Evolutionary conservation across 2,329 filamentous ascomycete genomes (phyloP), one percentile per base, ranked within the genome.

Genomic region (Pseudocercospora eumusae): DNA sequence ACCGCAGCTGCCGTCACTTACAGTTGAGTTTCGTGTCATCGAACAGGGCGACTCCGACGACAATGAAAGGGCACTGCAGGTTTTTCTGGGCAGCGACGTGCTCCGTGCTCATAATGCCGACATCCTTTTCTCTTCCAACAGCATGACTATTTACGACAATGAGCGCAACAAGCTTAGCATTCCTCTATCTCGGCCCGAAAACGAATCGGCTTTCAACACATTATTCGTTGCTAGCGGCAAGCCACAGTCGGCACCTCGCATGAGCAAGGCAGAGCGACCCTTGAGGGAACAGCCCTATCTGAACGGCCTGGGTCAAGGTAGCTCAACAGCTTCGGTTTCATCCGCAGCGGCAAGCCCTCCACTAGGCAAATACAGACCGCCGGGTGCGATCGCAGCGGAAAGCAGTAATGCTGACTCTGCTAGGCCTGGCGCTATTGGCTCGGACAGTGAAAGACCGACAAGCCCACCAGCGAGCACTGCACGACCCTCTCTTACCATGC

Each of bases 131-230:
- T 98, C 95, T 0, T 91, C 93, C 67, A 96, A 96, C 72, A 89
- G 89, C 66, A 86, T 99, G 81, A 89, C 90, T 0, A 81, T 98
- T 27, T 93, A 92, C 68, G 91, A 96, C 69, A 90, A 92, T 72
- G 91, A 96, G 62, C 85, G 89, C 50, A 92, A 90, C 74, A 95
- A 93, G 71, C 81, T 98, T 11, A 92, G 91, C 15, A 88, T 99
- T 33, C 95, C 95, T 1, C 89, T 99, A 68, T 92, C 96, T 44
- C 87, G 95, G 27, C 95, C 95, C 0, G 95, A 98, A 75, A 89
- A 96, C 70, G 92, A 96, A 60, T 82, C 81, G 3, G 78, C 86
- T 0, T 98, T 96, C 79, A 95, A 90, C 70, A 85, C 88, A 68
- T 82, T 98, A 54, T 86, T 81, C 69, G 92, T 89, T 1, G 81